Percentiles rank a stretch among this genome's conserved stretches.
phyloP scores from a whole-genome alignment of 1,284 basidiomycete species.

The Sanghuangporus weigelae region DNA sequence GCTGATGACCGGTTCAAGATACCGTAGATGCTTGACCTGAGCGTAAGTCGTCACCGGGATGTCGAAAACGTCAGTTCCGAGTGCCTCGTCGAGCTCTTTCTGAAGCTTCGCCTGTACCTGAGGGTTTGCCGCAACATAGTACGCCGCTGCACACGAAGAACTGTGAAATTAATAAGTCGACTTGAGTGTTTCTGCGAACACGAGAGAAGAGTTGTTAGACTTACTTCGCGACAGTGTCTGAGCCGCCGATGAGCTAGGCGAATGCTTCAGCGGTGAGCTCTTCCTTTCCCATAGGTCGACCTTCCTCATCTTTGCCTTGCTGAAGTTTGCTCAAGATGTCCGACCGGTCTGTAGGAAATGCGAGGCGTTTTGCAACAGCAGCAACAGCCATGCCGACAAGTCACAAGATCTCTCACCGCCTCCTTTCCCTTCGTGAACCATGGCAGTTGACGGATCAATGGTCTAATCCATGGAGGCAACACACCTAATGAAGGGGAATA shows the following conservation, averaged over 20 bases:
- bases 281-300: constrained; percentile 39
- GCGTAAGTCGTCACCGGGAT: constrained; percentile 50
- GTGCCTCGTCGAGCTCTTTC: constrained; percentile 73
- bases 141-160: constrained; percentile 82
- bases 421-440: constrained; percentile 71
- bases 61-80: constrained; percentile 45
- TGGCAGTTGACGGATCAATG: constrained; percentile 55
- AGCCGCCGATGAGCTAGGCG: constrained; percentile 44
- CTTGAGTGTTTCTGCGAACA: background rate
- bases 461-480: constrained; percentile 69
- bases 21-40: constrained; percentile 64
- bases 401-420: constrained; percentile 11
- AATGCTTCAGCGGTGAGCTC: constrained; percentile 47
- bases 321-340: constrained; percentile 15
- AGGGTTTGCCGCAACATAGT: constrained; percentile 71
- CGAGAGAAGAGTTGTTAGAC: background rate
- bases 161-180: constrained; percentile 28
- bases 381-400: constrained; percentile 79
- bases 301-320: constrained; percentile 41
- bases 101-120: constrained; percentile 67
- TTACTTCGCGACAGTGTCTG: constrained; percentile 33
- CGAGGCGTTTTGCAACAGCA: constrained; percentile 30
- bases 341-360: constrained; percentile 8
- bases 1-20: constrained; percentile 79
- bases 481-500: constrained; percentile 82